Evolutionary conservation across 2,329 filamentous ascomycete genomes (phyloP).

Genomic region (Mollisiaceae sp.): DNA sequence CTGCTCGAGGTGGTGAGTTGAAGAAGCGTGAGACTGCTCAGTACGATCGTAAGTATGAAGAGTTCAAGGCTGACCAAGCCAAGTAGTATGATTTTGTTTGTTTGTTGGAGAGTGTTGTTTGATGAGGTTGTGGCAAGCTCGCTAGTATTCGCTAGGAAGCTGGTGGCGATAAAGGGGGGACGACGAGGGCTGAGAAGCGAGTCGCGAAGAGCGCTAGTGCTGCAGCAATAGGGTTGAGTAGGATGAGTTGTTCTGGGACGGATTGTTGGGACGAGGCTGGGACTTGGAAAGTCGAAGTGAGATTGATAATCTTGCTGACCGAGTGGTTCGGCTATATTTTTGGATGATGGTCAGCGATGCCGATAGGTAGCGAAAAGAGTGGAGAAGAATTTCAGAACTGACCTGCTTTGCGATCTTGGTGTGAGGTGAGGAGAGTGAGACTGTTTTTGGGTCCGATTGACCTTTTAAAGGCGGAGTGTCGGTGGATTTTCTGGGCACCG

Average conservation of each 20-base stretch:
- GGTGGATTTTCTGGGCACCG: conserved; percentile 3
- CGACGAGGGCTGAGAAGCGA: neutral
- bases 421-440: neutral
- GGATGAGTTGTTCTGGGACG: neutral
- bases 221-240: neutral
- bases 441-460: neutral
- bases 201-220: neutral
- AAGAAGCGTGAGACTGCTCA: neutral
- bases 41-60: conserved; percentile 1
- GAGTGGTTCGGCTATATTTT: conserved; percentile 3
- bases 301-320: neutral
- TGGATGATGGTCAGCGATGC: neutral
- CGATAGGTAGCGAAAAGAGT: neutral
- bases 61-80: conserved; percentile 10
- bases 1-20: neutral
- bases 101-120: neutral
- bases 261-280: neutral
- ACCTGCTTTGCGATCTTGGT: neutral
- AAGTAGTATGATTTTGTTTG: neutral
- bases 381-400: neutral
- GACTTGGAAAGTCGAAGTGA: neutral
- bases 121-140: neutral
- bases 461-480: neutral
- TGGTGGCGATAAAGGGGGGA: conserved; percentile 3
- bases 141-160: conserved; percentile 8